Base-by-base conservation (phyloP, 176 grass and related monocot genomes). In the Typha latifolia region DNA sequence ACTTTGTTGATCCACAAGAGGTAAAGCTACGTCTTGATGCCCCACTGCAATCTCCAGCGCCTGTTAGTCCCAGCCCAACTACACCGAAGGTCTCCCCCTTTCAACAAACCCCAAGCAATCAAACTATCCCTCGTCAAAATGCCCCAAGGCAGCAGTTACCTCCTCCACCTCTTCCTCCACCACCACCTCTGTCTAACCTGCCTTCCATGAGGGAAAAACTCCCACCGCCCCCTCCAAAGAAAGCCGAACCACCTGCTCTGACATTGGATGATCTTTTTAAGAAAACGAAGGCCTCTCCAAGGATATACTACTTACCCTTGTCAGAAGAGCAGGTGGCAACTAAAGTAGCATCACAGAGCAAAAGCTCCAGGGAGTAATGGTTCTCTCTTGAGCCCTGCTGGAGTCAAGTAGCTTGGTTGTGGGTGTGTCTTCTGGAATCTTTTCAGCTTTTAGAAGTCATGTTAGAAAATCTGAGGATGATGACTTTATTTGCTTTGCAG, bases 1-100 rank as follows among this genome's bases (percentile, higher is more conserved):
- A 99, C 73, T 99, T 99, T 79, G 86, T 99, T 70, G 86, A 99
- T 75, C 84, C 89, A 32, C 83, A 85, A 52, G 95, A 99, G 62
- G 89, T 99, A 48, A 99, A 94, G 72, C 70, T 77, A 34, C 83
- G 81, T 48, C 47, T 84, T 51, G 84, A 87, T 11, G 69, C 83
- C 11, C 86, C 86, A 65, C 65, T 74, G 5, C 80, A 77, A 22
- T 62, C 67, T 12, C 67, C 66, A 27, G 81, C 73, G 62, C 79
- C 79, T 49, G 55, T 82, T 22, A 79, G n/a, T 27, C 74, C 77
- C 48, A 79, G 22, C 50, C 63, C 74, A 14, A 71, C 66, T 57
- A 49, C 65, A 29, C 32, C 72, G 32, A 87, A 48, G 74, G 50
- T 37, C 14, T 15, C 72, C 52, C 49, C 65, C 18, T 70, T 81